Evolutionary conservation across 2,329 filamentous ascomycete genomes (phyloP).

Genomic region (Paracoccidioides lutzii): DNA sequence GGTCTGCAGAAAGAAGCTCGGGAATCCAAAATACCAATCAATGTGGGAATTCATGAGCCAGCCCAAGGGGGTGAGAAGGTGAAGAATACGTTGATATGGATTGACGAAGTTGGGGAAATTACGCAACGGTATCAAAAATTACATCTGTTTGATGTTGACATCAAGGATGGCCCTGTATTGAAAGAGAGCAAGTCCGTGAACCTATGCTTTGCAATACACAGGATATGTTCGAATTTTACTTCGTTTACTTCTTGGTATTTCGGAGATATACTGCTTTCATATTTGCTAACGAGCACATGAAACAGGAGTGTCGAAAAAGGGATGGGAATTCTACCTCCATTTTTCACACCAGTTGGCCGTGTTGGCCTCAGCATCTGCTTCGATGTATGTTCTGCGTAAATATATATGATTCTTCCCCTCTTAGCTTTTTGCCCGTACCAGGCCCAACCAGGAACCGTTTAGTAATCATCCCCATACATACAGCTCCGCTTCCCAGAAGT

Average conservation of each 20-base stretch:
- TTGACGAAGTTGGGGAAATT: slow-evolving; percentile 47
- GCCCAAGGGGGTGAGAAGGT: slow-evolving; percentile 40
- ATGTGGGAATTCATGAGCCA: slow-evolving; percentile 78
- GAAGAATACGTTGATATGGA: slow-evolving; percentile 55
- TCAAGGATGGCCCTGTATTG: slow-evolving; percentile 44
- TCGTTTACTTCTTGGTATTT: too few relatives aligned
- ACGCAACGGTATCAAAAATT: slow-evolving; percentile 68
- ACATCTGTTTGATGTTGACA: slow-evolving; percentile 70
- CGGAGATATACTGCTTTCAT: not conserved
- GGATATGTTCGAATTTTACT: not conserved
- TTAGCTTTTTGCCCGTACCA: not conserved
- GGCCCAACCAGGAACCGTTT: not conserved
- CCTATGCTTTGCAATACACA: not conserved
- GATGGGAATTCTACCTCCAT: slow-evolving; percentile 50
- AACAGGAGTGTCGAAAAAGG: slow-evolving; percentile 55
- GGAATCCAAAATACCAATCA: slow-evolving; percentile 54
- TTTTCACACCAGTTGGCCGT: slow-evolving; percentile 58
- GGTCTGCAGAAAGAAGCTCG: slow-evolving; percentile 60
- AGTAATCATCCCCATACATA: not conserved
- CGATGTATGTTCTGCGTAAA: slow-evolving; percentile 41
- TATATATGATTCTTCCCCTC: not conserved
- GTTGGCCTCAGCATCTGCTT: slow-evolving; percentile 81
- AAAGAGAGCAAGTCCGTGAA: slow-evolving; percentile 44
- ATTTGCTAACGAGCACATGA: not conserved
- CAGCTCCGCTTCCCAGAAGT: slow-evolving; percentile 67